Base-by-base conservation (phyloP, 176 grass and related monocot genomes). In the Oryza rufipogon region DNA sequence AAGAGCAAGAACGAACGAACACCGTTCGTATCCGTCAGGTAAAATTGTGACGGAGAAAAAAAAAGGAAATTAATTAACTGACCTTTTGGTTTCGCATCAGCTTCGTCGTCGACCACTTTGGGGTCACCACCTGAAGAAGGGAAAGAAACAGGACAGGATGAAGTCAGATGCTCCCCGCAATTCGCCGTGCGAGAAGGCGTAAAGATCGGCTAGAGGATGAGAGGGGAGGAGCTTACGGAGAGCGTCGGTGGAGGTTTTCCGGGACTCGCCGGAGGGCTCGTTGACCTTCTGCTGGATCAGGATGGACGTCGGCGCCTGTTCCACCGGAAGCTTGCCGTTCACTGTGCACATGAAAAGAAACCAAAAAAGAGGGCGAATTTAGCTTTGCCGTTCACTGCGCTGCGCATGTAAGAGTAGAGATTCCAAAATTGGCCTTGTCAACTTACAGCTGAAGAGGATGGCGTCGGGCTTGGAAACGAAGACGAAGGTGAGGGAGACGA, bases 401-500 rank as follows among this genome's bases (percentile, higher is more conserved):
- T 2, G 66, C 32, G 66, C 32, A 80, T 45, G 6, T 15, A 39
- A 67, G 66, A 73, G 25, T 14, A 15, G 4, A 49, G 16, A 22
- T 51, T 26, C 19, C 5, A 3, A 42, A 46, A 54, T 42, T n/a
- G 45, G 39, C 13, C 61, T 1, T 52, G 11, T 2, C 42, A 78
- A 78, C 83, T 90, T 48, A 87, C 82, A 26, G 82, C 36, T 34
- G 91, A 89, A 93, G 42, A 91, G 83, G 78, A 95, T 89, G 41
- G 90, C 77, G 0, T 97, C 87, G 16, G 96, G 93, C 79, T 91
- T 98, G 22, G 92, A 93, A 48, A 95, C 63, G 73, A 98, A 60
- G 54, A 95, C 73, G 88, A 93, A 98, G 80, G 96, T 98, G 60
- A 94, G 80, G 9, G 91, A 87, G 68, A 98, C 87, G 66, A 95